A percentile compares a stretch with the other conserved stretches of the same genome.
Conservation (phyloP, 2,329 filamentous ascomycete species). For the Fusarium secorum region DNA sequence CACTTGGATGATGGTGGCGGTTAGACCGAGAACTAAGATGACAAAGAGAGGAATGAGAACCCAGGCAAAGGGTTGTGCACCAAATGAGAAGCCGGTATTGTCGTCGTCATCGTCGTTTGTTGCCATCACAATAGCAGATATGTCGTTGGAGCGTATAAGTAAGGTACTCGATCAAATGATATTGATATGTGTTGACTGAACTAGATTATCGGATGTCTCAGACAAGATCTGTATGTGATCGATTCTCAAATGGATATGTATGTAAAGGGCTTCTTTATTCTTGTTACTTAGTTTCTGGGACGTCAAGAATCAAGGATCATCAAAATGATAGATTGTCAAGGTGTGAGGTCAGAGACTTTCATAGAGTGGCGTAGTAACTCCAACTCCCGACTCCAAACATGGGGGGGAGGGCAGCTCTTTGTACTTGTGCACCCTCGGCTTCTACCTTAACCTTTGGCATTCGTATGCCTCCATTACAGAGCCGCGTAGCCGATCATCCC, state of each 20-base stretch:
- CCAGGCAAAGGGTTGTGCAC: slow-evolving; percentile 64
- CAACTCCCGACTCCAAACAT: neutral
- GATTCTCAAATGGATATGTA: neutral
- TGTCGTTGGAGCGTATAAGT: neutral
- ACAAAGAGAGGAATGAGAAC: slow-evolving; percentile 60
- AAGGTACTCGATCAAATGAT: neutral
- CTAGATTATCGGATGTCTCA: neutral
- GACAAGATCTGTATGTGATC: neutral
- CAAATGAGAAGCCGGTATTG: slow-evolving; percentile 39
- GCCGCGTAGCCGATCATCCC: slow-evolving; percentile 20
- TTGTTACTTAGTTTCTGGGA: neutral
- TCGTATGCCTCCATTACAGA: slow-evolving; percentile 14
- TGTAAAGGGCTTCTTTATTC: neutral
- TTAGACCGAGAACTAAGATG: slow-evolving; percentile 51
- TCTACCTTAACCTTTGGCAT: neutral
- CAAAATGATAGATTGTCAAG: neutral
- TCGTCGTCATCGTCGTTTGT: slow-evolving; percentile 15
- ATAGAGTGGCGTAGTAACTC: slow-evolving; percentile 17
- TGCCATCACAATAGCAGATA: slow-evolving; percentile 8
- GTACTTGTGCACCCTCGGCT: slow-evolving; percentile 15
- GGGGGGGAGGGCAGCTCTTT: slow-evolving; percentile 12
- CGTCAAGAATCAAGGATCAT: neutral
- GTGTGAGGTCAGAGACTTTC: slow-evolving; percentile 26
- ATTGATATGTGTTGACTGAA: neutral
- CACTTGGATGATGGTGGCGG: slow-evolving; percentile 54